A percentile compares a stretch with the other conserved stretches of the same genome.
Evolutionary conservation across 2,329 filamentous ascomycete genomes (phyloP).

Genomic region (Aspergillus luchuensis): DNA sequence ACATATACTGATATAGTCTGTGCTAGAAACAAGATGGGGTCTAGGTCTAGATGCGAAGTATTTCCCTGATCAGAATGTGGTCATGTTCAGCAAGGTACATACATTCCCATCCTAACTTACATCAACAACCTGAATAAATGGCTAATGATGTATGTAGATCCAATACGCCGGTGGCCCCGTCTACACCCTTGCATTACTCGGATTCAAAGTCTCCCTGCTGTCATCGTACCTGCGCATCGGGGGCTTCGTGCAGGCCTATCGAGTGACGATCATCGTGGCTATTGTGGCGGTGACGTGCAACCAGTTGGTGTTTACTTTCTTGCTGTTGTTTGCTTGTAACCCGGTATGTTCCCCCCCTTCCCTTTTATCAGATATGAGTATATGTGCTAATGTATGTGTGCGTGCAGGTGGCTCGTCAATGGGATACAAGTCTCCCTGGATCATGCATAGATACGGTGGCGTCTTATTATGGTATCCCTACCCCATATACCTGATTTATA

Average conservation of each 20-base stretch:
- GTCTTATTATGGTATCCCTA: conserved; percentile 48
- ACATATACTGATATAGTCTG: background rate
- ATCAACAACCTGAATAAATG: background rate
- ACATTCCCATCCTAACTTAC: background rate
- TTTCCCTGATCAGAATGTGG: conserved; percentile 27
- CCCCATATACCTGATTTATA: background rate
- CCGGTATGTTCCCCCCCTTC: conserved; percentile 26
- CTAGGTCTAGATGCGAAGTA: conserved; percentile 20
- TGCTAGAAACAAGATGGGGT: conserved; percentile 33
- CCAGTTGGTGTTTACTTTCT: conserved; percentile 39
- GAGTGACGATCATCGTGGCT: conserved; percentile 36
- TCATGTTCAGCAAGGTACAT: conserved; percentile 30
- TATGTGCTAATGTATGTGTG: no score
- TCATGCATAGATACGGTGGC: conserved; percentile 45
- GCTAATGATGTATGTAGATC: conserved; percentile 15
- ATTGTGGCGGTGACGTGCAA: conserved; percentile 41
- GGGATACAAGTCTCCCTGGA: conserved; percentile 31
- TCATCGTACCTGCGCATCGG: conserved; percentile 51
- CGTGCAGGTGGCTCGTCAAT: background rate
- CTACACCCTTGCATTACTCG: conserved; percentile 39
- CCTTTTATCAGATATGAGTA: no score
- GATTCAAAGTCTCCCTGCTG: conserved; percentile 53
- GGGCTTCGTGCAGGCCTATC: conserved; percentile 42
- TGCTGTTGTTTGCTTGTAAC: conserved; percentile 28
- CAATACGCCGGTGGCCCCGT: conserved; percentile 34